A percentile compares a stretch with the other conserved stretches of the same genome.
These are phyloP conservation scores for Cryptococcus sp. DNA, from an alignment of 1,284 basidiomycete genomes.

Conservation along the genomic window DNA sequence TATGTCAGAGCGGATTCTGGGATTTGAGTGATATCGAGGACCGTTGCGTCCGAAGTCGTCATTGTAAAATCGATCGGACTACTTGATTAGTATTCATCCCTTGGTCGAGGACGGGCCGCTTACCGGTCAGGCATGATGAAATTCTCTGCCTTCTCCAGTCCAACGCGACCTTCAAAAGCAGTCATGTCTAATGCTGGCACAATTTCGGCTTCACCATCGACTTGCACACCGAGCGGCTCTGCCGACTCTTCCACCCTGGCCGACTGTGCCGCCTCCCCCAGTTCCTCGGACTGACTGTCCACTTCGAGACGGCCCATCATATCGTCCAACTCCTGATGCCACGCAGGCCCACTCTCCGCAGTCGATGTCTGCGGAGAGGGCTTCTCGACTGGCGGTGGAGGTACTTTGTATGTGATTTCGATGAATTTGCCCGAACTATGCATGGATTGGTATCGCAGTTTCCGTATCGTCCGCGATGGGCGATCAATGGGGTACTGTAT, in stretches of 20 bases:
- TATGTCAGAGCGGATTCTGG: not conserved
- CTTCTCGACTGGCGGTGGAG: not conserved
- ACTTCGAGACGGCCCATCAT: not conserved
- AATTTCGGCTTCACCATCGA: no score
- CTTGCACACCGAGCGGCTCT: no score
- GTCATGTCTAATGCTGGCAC: no score
- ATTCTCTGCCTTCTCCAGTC: not conserved
- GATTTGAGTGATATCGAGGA: not conserved
- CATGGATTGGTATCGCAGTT: not conserved
- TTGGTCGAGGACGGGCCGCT: no score
- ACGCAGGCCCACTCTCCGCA: not conserved
- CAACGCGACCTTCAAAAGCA: no score
- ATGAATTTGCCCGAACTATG: no score
- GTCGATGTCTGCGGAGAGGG: not conserved
- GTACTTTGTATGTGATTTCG: not conserved
- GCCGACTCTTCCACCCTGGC: no score
- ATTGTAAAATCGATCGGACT: not conserved
- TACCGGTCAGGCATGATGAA: not conserved
- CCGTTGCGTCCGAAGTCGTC: not conserved
- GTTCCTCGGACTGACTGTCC: not conserved
- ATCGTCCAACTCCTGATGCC: not conserved
- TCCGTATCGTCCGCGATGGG: not conserved
- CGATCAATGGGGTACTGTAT: not conserved
- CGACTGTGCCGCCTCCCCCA: no score
- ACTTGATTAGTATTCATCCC: no score